phyloP scores from a whole-genome alignment of 78 protist genomes.

The Speleostelium caveatum region DNA sequence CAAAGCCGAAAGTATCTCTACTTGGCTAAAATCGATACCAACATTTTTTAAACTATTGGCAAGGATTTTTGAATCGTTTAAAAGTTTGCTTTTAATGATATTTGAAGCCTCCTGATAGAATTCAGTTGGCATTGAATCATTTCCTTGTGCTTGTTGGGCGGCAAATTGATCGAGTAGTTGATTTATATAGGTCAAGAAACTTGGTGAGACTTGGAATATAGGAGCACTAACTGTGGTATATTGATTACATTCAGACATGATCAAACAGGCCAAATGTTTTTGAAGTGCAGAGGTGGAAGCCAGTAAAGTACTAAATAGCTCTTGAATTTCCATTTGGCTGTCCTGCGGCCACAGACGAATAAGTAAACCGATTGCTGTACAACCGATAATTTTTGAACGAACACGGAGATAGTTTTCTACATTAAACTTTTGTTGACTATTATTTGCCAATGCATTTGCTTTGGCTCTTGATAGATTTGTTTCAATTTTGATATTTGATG shows the following conservation, averaged over 20 bases:
- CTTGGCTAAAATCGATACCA: constrained; percentile 53
- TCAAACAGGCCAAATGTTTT: constrained; percentile 45
- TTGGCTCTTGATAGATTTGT: neutral
- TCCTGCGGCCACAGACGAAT: constrained; percentile 62
- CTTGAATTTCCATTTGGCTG: neutral
- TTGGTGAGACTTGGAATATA: neutral
- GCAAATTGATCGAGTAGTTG: neutral
- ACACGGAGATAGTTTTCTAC: constrained; percentile 7
- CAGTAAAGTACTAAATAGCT: constrained; percentile 17
- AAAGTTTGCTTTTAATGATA: constrained; percentile 25
- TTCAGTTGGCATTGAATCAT: neutral
- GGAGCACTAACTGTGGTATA: neutral
- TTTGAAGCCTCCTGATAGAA: constrained; percentile 32
- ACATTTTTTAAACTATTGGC: constrained; percentile 29
- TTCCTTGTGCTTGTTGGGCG: neutral
- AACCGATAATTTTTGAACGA: constrained; percentile 48
- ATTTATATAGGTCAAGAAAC: neutral
- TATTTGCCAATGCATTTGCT: neutral
- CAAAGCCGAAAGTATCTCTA: neutral
- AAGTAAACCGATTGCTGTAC: constrained; percentile 15
- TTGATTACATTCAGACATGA: constrained; percentile 7
- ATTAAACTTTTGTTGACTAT: too few relatives aligned
- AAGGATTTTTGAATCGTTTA: constrained; percentile 12
- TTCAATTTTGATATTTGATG: too few relatives aligned
- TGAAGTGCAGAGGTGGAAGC: constrained; percentile 22